phyloP scores from a whole-genome alignment of 23 red algal genomes.

The Gracilaria vermiculophylla region DNA sequence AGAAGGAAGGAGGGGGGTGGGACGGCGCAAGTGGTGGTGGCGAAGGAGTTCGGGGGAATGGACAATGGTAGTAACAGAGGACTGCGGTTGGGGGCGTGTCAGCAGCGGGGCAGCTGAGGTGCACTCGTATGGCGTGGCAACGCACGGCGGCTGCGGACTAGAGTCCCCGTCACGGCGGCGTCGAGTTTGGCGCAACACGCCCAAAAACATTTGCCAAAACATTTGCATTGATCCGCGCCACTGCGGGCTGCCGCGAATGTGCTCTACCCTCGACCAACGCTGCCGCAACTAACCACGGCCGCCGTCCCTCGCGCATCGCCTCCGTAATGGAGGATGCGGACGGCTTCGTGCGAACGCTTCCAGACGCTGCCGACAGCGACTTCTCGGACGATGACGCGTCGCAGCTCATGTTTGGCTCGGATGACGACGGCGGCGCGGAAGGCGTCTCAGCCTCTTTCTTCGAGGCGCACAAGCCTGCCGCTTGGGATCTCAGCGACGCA shows the following conservation, averaged over 20 bases:
- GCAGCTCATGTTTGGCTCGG: constrained; percentile 31
- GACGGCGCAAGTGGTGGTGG: neutral
- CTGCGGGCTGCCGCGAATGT: too few relatives aligned
- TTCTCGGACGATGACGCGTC: constrained; percentile 34
- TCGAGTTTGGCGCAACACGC: too few relatives aligned
- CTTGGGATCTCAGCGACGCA: constrained; percentile 23
- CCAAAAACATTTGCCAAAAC: neutral
- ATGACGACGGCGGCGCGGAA: neutral
- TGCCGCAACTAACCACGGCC: neutral
- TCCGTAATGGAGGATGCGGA: constrained; percentile 39
- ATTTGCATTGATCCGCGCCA: neutral
- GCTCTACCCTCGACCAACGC: too few relatives aligned
- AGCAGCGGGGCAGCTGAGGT: neutral
- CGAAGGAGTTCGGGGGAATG: too few relatives aligned
- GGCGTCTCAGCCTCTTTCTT: neutral
- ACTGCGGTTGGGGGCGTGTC: neutral
- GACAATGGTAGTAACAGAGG: neutral
- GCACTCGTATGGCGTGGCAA: neutral
- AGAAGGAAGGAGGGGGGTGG: neutral
- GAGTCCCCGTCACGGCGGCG: neutral
- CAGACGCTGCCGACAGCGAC: neutral
- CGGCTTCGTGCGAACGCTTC: constrained; percentile 57
- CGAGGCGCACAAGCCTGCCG: neutral
- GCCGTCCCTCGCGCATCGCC: neutral
- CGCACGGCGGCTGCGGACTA: neutral